Evolutionary conservation across 2,329 filamentous ascomycete genomes (phyloP).

Genomic region (Neospermospora avenae): DNA sequence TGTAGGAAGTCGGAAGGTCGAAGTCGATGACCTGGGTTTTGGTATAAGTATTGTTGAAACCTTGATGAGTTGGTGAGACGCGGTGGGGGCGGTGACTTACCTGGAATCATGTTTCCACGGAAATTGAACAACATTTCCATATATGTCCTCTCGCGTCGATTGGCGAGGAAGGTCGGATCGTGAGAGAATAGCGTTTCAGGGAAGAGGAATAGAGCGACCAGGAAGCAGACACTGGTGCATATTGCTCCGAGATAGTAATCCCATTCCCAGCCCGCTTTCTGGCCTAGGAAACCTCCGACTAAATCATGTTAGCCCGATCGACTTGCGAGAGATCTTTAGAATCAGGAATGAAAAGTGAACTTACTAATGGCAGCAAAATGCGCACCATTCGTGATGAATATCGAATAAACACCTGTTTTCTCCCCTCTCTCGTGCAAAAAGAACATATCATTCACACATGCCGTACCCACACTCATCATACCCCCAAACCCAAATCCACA

Average conservation of each 20-base stretch:
- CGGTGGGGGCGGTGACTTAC: background rate
- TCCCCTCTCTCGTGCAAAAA: slow-evolving; percentile 33
- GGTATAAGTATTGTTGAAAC: background rate
- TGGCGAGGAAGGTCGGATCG: slow-evolving; percentile 26
- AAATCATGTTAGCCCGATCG: background rate
- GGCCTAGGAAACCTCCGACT: slow-evolving; percentile 32
- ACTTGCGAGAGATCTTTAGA: background rate
- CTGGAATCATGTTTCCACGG: slow-evolving; percentile 27
- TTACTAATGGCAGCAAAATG: slow-evolving; percentile 32
- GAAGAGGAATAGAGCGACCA: slow-evolving; percentile 32
- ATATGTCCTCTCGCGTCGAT: slow-evolving; percentile 26
- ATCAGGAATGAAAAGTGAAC: slow-evolving; percentile 3
- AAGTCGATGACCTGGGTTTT: slow-evolving; percentile 19
- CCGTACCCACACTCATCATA: slow-evolving; percentile 33
- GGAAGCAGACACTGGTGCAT: slow-evolving; percentile 24
- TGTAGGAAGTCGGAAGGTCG: slow-evolving; percentile 29
- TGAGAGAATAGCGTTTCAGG: slow-evolving; percentile 34
- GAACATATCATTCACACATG: slow-evolving; percentile 33
- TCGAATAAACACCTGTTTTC: slow-evolving; percentile 32
- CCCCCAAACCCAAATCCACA: slow-evolving; percentile 32
- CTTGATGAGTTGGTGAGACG: background rate
- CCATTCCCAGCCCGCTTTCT: slow-evolving; percentile 32
- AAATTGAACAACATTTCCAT: slow-evolving; percentile 29
- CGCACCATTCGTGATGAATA: slow-evolving; percentile 33
- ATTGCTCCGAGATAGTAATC: slow-evolving; percentile 33